Percentiles rank a stretch among this genome's conserved stretches.
These are phyloP conservation scores for Fistulifera pelliculosa DNA, from an alignment of 108 stramenopile genomes.

Conservation along the genomic window DNA sequence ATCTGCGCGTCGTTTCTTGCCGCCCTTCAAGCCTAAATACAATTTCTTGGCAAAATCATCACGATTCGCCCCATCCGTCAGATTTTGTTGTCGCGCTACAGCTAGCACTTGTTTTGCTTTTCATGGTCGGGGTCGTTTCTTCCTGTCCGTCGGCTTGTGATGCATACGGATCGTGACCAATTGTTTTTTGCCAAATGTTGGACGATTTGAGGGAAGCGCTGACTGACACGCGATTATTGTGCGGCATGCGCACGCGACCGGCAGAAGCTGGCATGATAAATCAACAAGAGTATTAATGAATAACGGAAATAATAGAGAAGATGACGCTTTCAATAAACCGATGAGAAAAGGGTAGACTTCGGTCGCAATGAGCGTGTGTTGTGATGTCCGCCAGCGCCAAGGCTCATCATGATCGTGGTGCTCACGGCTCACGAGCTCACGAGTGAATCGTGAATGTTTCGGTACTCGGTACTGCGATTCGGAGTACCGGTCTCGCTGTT, in stretches of 20 bases:
- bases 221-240: constrained; percentile 85
- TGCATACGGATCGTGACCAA: constrained; percentile 76
- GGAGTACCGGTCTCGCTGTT: too few relatives aligned
- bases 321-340: background rate
- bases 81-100: constrained; percentile 69
- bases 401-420: too few relatives aligned
- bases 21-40: constrained; percentile 66
- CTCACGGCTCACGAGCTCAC: too few relatives aligned
- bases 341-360: background rate
- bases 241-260: constrained; percentile 73
- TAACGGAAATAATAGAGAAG: background rate
- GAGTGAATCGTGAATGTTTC: too few relatives aligned
- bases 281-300: background rate
- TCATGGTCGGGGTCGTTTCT: constrained; percentile 24
- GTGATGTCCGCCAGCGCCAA: too few relatives aligned
- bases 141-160: constrained; percentile 8
- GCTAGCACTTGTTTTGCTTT: constrained; percentile 59
- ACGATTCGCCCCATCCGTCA: constrained; percentile 50
- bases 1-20: constrained; percentile 51
- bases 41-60: constrained; percentile 73
- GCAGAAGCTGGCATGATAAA: constrained; percentile 32
- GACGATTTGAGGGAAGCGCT: constrained; percentile 52
- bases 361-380: too few relatives aligned
- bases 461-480: too few relatives aligned
- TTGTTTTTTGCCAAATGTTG: constrained; percentile 78